phyloP scores from a whole-genome alignment of 768 basidiomycete genomes.

The Rhodotorula babjevae region DNA sequence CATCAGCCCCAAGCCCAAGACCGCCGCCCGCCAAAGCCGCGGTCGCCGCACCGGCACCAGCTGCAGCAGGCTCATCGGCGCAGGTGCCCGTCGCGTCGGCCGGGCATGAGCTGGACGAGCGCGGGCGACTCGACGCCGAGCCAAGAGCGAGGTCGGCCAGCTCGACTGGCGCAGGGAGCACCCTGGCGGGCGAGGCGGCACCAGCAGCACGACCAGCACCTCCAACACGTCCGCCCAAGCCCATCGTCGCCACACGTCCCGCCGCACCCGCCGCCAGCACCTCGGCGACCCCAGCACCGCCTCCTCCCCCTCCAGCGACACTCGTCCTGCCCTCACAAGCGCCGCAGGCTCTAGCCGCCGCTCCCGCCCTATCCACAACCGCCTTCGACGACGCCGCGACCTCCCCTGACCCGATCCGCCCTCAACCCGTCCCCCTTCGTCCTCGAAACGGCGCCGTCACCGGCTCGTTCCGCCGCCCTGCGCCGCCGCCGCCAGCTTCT shows the following conservation, averaged over 20 bases:
- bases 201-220: neutral
- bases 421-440: neutral
- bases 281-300: neutral
- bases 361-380: rapidly evolving
- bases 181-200: neutral
- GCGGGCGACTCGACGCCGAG: too few species aligned
- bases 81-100: too few species aligned
- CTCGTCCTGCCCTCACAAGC: neutral
- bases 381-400: rapidly evolving
- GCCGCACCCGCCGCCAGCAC: neutral
- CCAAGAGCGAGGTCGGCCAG: neutral
- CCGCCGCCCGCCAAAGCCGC: neutral
- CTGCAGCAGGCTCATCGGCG: too few species aligned
- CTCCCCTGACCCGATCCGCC: neutral
- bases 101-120: too few species aligned
- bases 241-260: neutral
- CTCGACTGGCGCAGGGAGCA: neutral
- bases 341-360: neutral
- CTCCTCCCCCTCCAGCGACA: neutral
- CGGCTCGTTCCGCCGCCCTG: neutral
- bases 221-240: neutral
- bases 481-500: neutral
- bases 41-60: too few species aligned
- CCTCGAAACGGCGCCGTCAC: neutral
- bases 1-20: neutral